A percentile compares a stretch with the other conserved stretches of the same genome.
Conservation (phyloP, 495 filamentous ascomycete genomes). For the Penicillium riverlandense region DNA sequence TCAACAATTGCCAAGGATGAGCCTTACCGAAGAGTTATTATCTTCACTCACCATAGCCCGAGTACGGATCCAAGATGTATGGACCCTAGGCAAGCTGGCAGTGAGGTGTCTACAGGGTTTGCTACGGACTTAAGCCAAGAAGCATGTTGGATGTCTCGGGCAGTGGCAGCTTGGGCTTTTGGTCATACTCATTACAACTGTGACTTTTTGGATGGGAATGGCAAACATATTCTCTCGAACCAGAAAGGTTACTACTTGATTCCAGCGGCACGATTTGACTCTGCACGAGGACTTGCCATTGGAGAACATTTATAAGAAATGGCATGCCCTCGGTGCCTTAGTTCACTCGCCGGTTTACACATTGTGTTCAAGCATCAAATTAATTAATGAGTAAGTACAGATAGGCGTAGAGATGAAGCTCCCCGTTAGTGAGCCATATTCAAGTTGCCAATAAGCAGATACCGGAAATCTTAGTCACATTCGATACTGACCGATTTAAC, state of each 20-base stretch:
- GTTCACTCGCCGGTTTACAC: too few species aligned
- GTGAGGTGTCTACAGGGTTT: conserved; percentile 23
- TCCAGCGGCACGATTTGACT: conserved; percentile 7
- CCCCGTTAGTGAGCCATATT: too few species aligned
- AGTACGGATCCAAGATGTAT: conserved; percentile 16
- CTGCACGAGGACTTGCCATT: conserved; percentile 1
- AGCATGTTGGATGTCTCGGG: conserved; percentile 21
- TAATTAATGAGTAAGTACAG: too few species aligned
- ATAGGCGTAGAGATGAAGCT: too few species aligned
- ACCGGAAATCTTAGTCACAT: too few species aligned
- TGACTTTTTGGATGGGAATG: conserved; percentile 14
- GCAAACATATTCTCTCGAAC: conserved; percentile 10
- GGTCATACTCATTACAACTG: conserved; percentile 44
- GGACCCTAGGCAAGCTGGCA: conserved; percentile 25
- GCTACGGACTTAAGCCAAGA: conserved; percentile 31
- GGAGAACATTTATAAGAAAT: too few species aligned
- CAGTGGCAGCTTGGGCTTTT: conserved; percentile 37
- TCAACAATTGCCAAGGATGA: conserved; percentile 10
- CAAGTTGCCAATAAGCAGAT: too few species aligned
- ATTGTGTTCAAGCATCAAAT: too few species aligned
- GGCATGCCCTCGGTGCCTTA: too few species aligned
- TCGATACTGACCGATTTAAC: too few species aligned
- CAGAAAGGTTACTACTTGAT: conserved; percentile 15
- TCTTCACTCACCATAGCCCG: conserved; percentile 40
- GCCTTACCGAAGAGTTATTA: conserved; percentile 15